Conservation (phyloP, 305 asterid species). For the Rubia balearica region DNA sequence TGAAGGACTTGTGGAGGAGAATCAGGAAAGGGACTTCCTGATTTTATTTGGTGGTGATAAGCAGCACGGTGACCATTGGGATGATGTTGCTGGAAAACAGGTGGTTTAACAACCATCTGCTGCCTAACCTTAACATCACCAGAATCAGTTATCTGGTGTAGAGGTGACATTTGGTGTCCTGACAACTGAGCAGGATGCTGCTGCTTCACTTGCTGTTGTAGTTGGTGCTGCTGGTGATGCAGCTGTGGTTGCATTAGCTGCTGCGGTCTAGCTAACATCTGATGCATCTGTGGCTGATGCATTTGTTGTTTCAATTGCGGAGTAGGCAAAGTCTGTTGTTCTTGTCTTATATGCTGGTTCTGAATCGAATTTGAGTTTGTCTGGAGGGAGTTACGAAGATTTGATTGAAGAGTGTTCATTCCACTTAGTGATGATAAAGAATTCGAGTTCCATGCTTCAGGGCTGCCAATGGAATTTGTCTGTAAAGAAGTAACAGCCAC, state of each 20-base stretch:
- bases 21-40: conserved; percentile 61
- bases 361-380: conserved; percentile 57
- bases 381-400: conserved; percentile 46
- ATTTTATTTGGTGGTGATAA: conserved; percentile 54
- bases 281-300: conserved; percentile 73
- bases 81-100: conserved; percentile 64
- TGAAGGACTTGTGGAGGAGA: conserved; percentile 74
- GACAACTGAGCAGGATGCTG: conserved; percentile 62
- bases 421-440: conserved; percentile 61
- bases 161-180: conserved; percentile 59
- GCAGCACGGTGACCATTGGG: conserved; percentile 55
- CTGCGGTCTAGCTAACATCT: conserved; percentile 57
- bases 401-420: conserved; percentile 47
- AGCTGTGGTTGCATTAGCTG: conserved; percentile 29
- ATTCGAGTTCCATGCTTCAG: conserved; percentile 63
- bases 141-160: conserved; percentile 65
- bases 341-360: conserved; percentile 68
- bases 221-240: conserved; percentile 37
- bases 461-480: conserved; percentile 62
- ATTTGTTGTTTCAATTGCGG: conserved; percentile 75
- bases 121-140: conserved; percentile 81
- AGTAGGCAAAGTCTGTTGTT: conserved; percentile 59
- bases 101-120: conserved; percentile 75
- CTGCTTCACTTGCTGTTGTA: conserved; percentile 39
- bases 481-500: conserved; percentile 60